Conservation (phyloP, 2,329 filamentous ascomycete genomes). For the Sporothrix protearum region DNA sequence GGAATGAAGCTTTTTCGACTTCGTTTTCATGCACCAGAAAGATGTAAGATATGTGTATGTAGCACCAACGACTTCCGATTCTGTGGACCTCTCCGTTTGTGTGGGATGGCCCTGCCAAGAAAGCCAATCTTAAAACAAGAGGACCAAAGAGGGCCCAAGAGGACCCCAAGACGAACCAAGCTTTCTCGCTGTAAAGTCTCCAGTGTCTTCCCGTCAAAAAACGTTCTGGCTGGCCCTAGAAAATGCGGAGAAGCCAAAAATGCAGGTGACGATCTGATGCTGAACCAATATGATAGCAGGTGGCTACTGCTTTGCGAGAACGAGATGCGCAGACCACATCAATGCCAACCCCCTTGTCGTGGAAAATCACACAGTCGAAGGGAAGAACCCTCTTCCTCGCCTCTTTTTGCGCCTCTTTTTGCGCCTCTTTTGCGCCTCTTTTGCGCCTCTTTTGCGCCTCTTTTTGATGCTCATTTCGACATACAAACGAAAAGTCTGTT, state of each 20-base stretch:
- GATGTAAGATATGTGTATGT: too few species aligned
- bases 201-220: too few species aligned
- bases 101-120: constrained; percentile 7
- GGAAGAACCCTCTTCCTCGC: background rate
- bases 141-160: background rate
- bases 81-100: background rate
- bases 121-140: constrained; percentile 13
- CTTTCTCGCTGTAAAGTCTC: background rate
- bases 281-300: background rate
- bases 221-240: background rate
- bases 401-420: too few species aligned
- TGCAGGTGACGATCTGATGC: background rate
- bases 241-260: background rate
- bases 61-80: background rate
- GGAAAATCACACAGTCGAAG: background rate
- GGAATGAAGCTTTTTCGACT: background rate
- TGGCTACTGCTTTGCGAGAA: background rate
- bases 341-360: constrained; percentile 6
- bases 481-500: background rate
- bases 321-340: background rate
- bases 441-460: too few species aligned
- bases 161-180: background rate
- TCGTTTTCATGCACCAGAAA: background rate
- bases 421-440: too few species aligned
- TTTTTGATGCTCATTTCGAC: background rate